Percentiles rank a stretch among this genome's conserved stretches.
Conservation (phyloP, 306 rosid species). For the Gillenia trifoliata region DNA sequence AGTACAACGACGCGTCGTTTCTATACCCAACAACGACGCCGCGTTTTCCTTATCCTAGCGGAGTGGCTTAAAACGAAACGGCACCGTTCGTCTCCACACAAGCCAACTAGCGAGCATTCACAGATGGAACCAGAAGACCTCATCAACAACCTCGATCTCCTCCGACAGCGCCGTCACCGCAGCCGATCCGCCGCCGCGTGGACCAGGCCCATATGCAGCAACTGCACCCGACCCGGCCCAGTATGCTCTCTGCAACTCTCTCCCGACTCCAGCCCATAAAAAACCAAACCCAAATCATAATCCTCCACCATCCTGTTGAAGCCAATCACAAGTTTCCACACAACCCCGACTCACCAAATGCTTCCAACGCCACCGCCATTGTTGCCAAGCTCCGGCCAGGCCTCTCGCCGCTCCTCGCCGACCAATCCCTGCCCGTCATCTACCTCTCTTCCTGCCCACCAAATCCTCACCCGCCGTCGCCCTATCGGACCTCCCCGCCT, state of each 20-base stretch:
- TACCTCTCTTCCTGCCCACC: slow-evolving; percentile 80
- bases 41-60: background rate
- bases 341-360: slow-evolving; percentile 61
- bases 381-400: slow-evolving; percentile 60
- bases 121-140: too few relatives aligned
- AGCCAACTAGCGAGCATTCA: background rate
- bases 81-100: background rate
- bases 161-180: too few relatives aligned
- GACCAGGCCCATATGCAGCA: slow-evolving; percentile 48
- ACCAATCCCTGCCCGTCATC: slow-evolving; percentile 42
- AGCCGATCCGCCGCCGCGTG: too few relatives aligned
- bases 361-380: slow-evolving; percentile 64
- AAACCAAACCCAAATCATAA: slow-evolving; percentile 47
- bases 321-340: slow-evolving; percentile 94
- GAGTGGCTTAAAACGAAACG: background rate
- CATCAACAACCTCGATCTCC: too few relatives aligned
- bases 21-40: background rate
- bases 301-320: slow-evolving; percentile 90
- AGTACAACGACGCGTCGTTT: slow-evolving; percentile 3
- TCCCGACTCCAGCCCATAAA: slow-evolving; percentile 64
- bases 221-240: too few relatives aligned
- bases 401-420: slow-evolving; percentile 55
- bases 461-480: slow-evolving; percentile 44
- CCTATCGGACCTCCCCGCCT: slow-evolving; percentile 24
- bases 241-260: slow-evolving; percentile 79